phyloP scores from a whole-genome alignment of 2,329 filamentous ascomycete genomes.

The Neonectria punicea region DNA sequence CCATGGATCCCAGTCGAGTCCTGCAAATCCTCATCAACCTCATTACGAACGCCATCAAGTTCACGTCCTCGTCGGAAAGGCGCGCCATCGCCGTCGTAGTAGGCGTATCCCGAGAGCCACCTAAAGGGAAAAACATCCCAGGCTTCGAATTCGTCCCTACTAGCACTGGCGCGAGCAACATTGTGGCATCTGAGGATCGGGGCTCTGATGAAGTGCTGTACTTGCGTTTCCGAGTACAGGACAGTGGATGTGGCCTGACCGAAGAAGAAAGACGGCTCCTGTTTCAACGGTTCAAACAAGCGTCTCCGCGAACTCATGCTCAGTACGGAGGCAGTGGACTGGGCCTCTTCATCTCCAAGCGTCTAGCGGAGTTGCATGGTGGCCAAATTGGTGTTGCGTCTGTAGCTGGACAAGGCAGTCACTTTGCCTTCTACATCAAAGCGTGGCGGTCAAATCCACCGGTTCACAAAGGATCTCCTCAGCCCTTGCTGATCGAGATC shows the following conservation, averaged over 20 bases:
- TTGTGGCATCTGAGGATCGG: conserved; percentile 44
- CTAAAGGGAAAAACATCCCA: not conserved
- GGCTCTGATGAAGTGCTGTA: conserved; percentile 49
- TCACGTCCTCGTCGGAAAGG: conserved; percentile 60
- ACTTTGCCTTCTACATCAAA: conserved; percentile 72
- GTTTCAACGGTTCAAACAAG: conserved; percentile 76
- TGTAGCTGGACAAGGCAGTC: conserved; percentile 66
- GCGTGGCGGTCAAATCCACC: conserved; percentile 56
- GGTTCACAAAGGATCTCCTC: conserved; percentile 20
- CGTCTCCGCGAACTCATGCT: conserved; percentile 59
- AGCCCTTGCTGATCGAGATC: conserved; percentile 6
- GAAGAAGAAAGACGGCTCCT: conserved; percentile 71
- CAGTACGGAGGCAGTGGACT: conserved; percentile 73
- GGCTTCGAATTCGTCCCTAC: conserved; percentile 27
- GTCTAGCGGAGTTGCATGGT: conserved; percentile 71
- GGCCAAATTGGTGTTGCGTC: conserved; percentile 73
- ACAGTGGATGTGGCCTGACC: conserved; percentile 72
- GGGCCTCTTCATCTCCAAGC: conserved; percentile 72
- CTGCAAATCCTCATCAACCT: conserved; percentile 84
- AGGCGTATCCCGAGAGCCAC: conserved; percentile 51
- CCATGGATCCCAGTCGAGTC: conserved; percentile 76
- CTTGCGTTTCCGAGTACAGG: conserved; percentile 65
- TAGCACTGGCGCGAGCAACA: conserved; percentile 14
- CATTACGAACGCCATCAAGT: conserved; percentile 83
- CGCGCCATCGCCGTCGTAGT: conserved; percentile 60